Percentiles rank a stretch among this genome's conserved stretches.
Evolutionary conservation across 2,329 filamentous ascomycete species (phyloP).

Genomic region (Phaeoacremonium minimum): DNA sequence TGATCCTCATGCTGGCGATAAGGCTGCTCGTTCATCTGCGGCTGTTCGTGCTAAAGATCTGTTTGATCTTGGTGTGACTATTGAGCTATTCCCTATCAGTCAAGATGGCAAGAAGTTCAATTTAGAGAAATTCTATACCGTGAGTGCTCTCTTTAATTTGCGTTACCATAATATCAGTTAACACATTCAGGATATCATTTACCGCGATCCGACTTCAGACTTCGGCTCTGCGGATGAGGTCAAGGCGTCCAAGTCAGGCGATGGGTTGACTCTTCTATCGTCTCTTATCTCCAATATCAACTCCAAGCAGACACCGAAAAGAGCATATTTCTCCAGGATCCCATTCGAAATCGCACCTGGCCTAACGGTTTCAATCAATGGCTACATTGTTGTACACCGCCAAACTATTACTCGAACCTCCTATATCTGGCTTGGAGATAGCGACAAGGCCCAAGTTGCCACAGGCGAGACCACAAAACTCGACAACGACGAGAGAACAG

Average conservation of each 20-base stretch:
- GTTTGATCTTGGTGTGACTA: slow-evolving; percentile 86
- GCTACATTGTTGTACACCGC: slow-evolving; percentile 82
- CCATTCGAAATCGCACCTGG: slow-evolving; percentile 82
- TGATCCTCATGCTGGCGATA: slow-evolving; percentile 71
- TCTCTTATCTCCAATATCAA: slow-evolving; percentile 84
- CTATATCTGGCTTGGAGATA: slow-evolving; percentile 76
- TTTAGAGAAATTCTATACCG: slow-evolving; percentile 84
- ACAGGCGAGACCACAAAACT: slow-evolving; percentile 69
- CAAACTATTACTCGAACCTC: slow-evolving; percentile 78
- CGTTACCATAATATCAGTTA: slow-evolving; percentile 4
- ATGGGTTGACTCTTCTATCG: slow-evolving; percentile 74
- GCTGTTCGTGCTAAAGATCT: slow-evolving; percentile 88
- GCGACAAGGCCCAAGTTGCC: slow-evolving; percentile 80
- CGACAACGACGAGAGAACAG: slow-evolving; percentile 69
- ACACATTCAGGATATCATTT: slow-evolving; percentile 73
- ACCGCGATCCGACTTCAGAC: slow-evolving; percentile 70
- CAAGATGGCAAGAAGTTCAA: slow-evolving; percentile 69
- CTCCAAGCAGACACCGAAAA: slow-evolving; percentile 81
- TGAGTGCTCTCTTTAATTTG: slow-evolving; percentile 32
- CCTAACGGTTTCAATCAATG: slow-evolving; percentile 84
- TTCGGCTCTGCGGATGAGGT: slow-evolving; percentile 56
- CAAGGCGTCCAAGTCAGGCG: slow-evolving; percentile 62
- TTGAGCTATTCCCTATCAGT: slow-evolving; percentile 90
- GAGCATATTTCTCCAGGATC: slow-evolving; percentile 82
- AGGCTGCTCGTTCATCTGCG: slow-evolving; percentile 68